Evolutionary conservation across 768 basidiomycete genomes (phyloP).

Genomic region (Lentinula detonsa): DNA sequence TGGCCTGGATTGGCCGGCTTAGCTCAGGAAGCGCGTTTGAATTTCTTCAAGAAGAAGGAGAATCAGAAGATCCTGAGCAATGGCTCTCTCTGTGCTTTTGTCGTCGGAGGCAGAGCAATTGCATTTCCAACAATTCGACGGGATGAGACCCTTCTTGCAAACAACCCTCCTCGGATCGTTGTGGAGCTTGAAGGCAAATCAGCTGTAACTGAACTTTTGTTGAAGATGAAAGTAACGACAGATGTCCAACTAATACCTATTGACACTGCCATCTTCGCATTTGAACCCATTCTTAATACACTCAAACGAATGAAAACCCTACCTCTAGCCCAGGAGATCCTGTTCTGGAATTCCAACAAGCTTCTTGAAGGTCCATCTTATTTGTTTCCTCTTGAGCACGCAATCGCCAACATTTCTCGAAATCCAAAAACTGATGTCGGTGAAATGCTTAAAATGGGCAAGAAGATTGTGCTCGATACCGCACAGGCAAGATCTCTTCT

Average conservation of each 20-base stretch:
- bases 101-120: conserved; percentile 41
- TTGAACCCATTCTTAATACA: conserved; percentile 53
- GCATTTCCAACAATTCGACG: conserved; percentile 49
- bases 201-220: conserved; percentile 31
- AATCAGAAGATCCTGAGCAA: conserved; percentile 42
- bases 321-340: conserved; percentile 43
- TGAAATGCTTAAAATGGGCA: conserved; percentile 26
- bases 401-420: conserved; percentile 19
- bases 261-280: conserved; percentile 57
- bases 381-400: conserved; percentile 14
- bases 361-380: conserved; percentile 2
- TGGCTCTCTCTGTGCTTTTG: conserved; percentile 47
- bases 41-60: conserved; percentile 17
- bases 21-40: neutral
- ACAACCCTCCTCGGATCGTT: conserved; percentile 43
- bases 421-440: conserved; percentile 36
- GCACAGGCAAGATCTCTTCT: conserved; percentile 45
- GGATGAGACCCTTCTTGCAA: conserved; percentile 44
- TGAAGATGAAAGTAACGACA: conserved; percentile 27
- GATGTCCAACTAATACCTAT: conserved; percentile 46
- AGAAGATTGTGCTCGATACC: conserved; percentile 40
- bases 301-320: conserved; percentile 41
- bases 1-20: conserved; percentile 24
- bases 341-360: conserved; percentile 41
- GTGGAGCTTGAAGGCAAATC: conserved; percentile 44